Conservation (phyloP, 2,329 filamentous ascomycete species). For the Hypomyces rosellus region DNA sequence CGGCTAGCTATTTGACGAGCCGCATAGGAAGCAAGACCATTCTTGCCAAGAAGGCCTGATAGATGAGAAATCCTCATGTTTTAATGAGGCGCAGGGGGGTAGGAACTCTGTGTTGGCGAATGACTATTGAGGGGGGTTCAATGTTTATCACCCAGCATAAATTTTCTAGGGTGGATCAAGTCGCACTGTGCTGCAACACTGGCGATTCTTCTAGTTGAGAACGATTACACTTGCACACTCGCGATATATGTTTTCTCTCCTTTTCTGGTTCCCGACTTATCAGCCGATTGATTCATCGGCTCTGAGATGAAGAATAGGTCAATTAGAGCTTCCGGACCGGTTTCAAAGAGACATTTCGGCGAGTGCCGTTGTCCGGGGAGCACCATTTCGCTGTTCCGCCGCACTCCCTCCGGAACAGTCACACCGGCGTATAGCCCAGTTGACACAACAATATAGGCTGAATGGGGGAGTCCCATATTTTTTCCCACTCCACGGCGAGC, state of each 20-base stretch:
- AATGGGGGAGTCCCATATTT: no score
- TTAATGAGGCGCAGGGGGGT: neutral
- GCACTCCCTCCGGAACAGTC: constrained; percentile 1
- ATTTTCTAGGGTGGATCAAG: neutral
- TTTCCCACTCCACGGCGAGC: no score
- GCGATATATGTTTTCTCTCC: no score
- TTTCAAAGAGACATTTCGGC: neutral
- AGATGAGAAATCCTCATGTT: constrained; percentile 11
- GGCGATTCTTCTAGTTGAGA: no score
- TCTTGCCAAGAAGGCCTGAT: neutral
- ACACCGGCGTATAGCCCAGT: neutral
- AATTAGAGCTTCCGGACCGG: neutral
- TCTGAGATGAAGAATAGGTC: no score
- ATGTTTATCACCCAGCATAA: neutral
- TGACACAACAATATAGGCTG: no score
- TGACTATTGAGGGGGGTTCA: neutral
- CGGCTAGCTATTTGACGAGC: neutral
- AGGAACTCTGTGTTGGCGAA: neutral
- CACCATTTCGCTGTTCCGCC: constrained; percentile 3
- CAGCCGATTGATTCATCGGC: neutral
- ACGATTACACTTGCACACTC: no score
- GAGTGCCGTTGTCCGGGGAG: neutral
- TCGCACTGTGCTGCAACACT: no score
- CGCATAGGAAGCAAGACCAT: neutral
- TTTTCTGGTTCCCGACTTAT: no score